Base-by-base conservation (phyloP, 2,329 filamentous ascomycete genomes). In the Cordyceps cateniannulata region DNA sequence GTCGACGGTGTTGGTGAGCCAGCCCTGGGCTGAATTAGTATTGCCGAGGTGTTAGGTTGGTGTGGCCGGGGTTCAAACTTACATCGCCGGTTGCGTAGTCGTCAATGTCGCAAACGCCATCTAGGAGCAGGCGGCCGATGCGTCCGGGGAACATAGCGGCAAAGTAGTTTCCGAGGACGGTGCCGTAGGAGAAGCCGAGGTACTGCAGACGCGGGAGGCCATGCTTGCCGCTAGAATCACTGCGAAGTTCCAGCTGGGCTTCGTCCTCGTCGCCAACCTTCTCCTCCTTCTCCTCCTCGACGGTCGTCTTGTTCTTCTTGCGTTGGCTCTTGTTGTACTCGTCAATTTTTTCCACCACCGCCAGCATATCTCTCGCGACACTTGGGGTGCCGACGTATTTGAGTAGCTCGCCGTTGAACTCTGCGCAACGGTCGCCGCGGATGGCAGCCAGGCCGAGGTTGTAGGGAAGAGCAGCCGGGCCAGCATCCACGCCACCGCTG, bases 131-230 rank as follows among this genome's bases (percentile, higher is more conserved):
- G 16, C 77, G 72, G 0, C 72, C 76, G 9, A 81, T 65, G 3
- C 73, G 68, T 0, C 65, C 71, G 0, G 73, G 71, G 38, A 71
- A 75, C 69, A 75, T 67, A 32, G 72, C 70, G 2, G 72, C 70
- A 63, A 75, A 72, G 32, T 70, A 70, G 47, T 73, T 73, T 1
- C 73, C 73, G 0, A 75, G 66, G 0, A 72, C 20, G 2, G 71
- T 73, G 18, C 73, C 72, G 20, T 83, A 83, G 6, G 78, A 81
- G 57, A 82, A 76, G 0, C 81, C 79, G 70, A 78, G 76, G 64
- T 81, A 83, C 65, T 77, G 76, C 32, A 82, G 64, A 14, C 69
- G 63, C 3, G 68, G 61, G 3, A 63, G 55, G 1, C 65, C 60
- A 10, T 55, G 62, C 35, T 59, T 50, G 14, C n/a, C 24, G 2